Evolutionary conservation across 306 rosid species (phyloP), one percentile per base, ranked within the genome.

Genomic region (Alnus glutinosa): DNA sequence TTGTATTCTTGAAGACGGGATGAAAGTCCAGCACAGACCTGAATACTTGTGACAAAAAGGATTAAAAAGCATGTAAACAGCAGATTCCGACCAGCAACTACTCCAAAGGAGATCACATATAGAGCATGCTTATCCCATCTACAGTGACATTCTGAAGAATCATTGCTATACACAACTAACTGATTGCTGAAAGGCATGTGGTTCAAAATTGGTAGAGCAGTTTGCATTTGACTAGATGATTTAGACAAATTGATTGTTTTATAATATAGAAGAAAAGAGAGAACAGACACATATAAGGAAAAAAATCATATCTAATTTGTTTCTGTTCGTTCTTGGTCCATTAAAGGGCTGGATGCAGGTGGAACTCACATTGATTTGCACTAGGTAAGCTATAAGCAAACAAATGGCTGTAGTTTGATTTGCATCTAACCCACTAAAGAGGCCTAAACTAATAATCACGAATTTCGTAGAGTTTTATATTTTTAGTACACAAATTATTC

Each of bases 11-110:
- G 99, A 87, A 96, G 98, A 71, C 98, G 95, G 28, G 97, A 89
- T 68, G 98, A 93, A 48, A 93, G 92, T 85, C 98, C 98, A 70
- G 99, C 99, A 89, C 99, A 96, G 76, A 96, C 98, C 99, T 96
- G 81, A 78, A 59, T 50, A 79, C 72, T 76, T 76, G 57, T 36
- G 48, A 80, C 76, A 77, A 80, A 74, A 61, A 39, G 28, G 73
- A 79, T 83, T 88, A 86, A 30, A 68, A 62, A 75, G 77, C 70
- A 79, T 66, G 72, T 34, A 66, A 80, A 66, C 59, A 64, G 67
- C 67, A 78, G 74, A 81, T 36, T 79, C 14, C 34, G 4, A 73
- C 73, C 59, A 78, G 39, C 47, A 88, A 75, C 32, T 30, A 50
- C 28, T 46, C 49, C 61, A 8, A 36, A 55, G 55, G 46, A 70